Evolutionary conservation across 495 filamentous ascomycete species (phyloP).

Genomic region (Bacidia gigantensis): DNA sequence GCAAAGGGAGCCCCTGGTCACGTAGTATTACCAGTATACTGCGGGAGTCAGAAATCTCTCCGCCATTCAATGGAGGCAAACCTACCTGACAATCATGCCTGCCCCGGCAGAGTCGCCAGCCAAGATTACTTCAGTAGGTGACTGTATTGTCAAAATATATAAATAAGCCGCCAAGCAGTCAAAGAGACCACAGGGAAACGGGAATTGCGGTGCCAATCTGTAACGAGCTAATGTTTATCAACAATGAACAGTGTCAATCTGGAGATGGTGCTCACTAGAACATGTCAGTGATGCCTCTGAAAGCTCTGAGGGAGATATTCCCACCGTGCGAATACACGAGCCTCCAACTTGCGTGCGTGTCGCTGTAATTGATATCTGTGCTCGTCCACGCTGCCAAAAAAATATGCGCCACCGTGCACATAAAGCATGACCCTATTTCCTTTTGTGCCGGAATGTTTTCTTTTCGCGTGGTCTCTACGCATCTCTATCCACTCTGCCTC

Average conservation of each 20-base stretch:
- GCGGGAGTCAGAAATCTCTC: constrained; percentile 11
- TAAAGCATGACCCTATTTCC: constrained; percentile 79
- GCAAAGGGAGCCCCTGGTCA: constrained; percentile 66
- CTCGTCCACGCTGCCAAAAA: constrained; percentile 85
- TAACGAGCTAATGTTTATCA: constrained; percentile 44
- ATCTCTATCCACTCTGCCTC: constrained; percentile 94
- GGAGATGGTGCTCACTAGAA: constrained; percentile 24
- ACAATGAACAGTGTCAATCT: constrained; percentile 3
- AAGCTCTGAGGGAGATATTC: too few relatives aligned
- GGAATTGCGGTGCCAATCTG: constrained; percentile 82
- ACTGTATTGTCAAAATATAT: constrained; percentile 58
- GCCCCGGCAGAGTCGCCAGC: constrained; percentile 87
- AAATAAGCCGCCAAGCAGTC: constrained; percentile 84
- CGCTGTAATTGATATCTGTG: constrained; percentile 94
- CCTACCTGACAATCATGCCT: constrained; percentile 61
- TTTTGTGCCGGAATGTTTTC: constrained; percentile 42
- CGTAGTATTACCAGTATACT: constrained; percentile 66
- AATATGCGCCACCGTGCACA: constrained; percentile 74
- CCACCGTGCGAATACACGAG: constrained; percentile 65
- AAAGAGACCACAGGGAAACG: constrained; percentile 81
- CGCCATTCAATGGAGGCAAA: not conserved
- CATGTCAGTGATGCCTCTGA: too few relatives aligned
- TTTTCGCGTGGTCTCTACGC: constrained; percentile 61
- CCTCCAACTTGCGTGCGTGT: constrained; percentile 85
- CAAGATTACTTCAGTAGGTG: constrained; percentile 62